phyloP scores from a whole-genome alignment of 164 flowering plant species.

The Vitis vinifera region ASM3070453v1 NC_081816.1:2012001-2012500 shows the following conservation, averaged over 20 bases:
- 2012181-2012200: too few species aligned
- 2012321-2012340: constrained; percentile 1
- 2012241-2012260: background rate
- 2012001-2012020: too few species aligned
- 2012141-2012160: too few species aligned
- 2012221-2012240: too few species aligned
- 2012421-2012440: constrained; percentile 22
- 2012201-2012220: too few species aligned
- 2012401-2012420: constrained; percentile 21
- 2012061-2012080: too few species aligned
- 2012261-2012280: background rate
- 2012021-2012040: too few species aligned
- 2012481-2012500: constrained; percentile 40
- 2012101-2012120: too few species aligned
- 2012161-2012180: too few species aligned
- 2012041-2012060: too few species aligned
- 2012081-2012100: too few species aligned
- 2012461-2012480: constrained; percentile 29
- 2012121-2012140: too few species aligned
- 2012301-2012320: constrained; percentile 4
- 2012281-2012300: background rate
- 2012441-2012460: constrained; percentile 22
- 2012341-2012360: constrained; percentile 6
- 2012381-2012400: constrained; percentile 14
- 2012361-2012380: constrained; percentile 13